Evolutionary conservation across 805 yeast species (phyloP).

Genomic region (Cyberlindnera saturnus): DNA sequence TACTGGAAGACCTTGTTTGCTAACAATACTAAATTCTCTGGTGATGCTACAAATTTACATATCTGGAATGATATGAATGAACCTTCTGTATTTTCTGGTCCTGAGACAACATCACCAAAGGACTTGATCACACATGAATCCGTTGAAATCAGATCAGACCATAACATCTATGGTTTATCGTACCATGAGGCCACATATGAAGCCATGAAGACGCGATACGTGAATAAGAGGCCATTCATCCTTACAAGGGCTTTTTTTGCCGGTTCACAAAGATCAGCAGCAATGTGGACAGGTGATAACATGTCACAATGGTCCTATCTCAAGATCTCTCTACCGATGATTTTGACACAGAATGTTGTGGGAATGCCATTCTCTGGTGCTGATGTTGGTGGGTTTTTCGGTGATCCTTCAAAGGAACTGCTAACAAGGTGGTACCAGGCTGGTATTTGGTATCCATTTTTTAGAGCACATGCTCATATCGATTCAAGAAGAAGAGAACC

Average conservation of each 20-base stretch:
- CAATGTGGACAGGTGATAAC: conserved; percentile 98
- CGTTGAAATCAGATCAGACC: conserved; percentile 89
- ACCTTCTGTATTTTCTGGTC: conserved; percentile 92
- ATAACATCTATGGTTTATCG: conserved; percentile 77
- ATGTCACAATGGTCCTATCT: conserved; percentile 89
- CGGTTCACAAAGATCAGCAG: conserved; percentile 87
- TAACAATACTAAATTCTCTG: conserved; percentile 40
- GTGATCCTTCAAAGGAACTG: conserved; percentile 77
- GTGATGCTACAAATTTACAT: conserved; percentile 57
- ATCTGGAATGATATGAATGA: conserved; percentile 99
- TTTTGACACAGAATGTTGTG: conserved; percentile 69
- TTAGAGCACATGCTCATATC: conserved; percentile 94
- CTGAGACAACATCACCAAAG: conserved; percentile 86
- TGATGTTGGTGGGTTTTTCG: conserved; percentile 96
- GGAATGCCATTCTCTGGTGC: conserved; percentile 95
- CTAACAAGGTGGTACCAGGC: conserved; percentile 92
- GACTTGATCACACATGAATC: conserved; percentile 73
- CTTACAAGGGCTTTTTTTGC: conserved; percentile 83
- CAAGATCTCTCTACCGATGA: conserved; percentile 77
- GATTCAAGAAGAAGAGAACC: conserved; percentile 93
- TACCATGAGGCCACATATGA: conserved; percentile 75
- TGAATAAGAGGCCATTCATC: conserved; percentile 70
- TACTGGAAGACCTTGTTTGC: conserved; percentile 56
- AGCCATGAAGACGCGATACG: conserved; percentile 49
- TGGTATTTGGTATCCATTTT: conserved; percentile 94